Evolutionary conservation across 2,329 filamentous ascomycete genomes (phyloP), one percentile per base, ranked within the genome.

Genomic region (Coniella vitis): DNA sequence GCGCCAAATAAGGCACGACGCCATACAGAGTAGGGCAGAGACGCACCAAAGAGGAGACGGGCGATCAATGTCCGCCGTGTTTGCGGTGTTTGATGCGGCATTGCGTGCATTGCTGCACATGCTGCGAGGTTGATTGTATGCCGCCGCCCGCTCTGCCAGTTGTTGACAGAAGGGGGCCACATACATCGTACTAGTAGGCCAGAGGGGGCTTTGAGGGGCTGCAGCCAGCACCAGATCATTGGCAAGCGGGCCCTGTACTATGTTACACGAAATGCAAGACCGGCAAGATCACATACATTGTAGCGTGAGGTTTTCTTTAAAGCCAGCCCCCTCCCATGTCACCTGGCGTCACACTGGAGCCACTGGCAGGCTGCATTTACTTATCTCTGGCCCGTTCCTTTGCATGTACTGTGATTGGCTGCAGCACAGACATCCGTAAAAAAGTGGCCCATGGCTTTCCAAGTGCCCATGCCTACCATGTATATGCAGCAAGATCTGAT

Each of bases 311-410:
- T 12, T 21, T 17, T 29, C 40, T 17, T 13, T 41, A 12, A 3
- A n/a, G 2, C 13, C 20, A 41, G 38, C 38, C 38, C 38, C 38
- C 38, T 13, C 38, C 38, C n/a, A 4, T 3, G n/a, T 22, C 10
- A 4, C 31, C 39, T 19, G 19, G n/a, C 19, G 40, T 13, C 29
- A 10, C 19, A 17, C 14, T 20, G 38, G 38, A n/a, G 14, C 14
- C 38, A 9, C 38, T 40, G n/a, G 17, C 25, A 42, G 40, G 31
- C 40, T 42, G 40, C 40, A n/a, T 34, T 29, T 17, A 42, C 40
- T 42, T 42, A 42, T 42, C 40, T 42, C 29, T 42, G 21, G 16
- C 16, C n/a, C 40, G 32, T 42, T 32, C 40, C 29, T 31, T 42
- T 42, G 16, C 4, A 29, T 10, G 21, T 3, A 5, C 40, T 17